Evolutionary conservation across 805 yeast genomes (phyloP).

Genomic region (Ogataea salicorniae): DNA sequence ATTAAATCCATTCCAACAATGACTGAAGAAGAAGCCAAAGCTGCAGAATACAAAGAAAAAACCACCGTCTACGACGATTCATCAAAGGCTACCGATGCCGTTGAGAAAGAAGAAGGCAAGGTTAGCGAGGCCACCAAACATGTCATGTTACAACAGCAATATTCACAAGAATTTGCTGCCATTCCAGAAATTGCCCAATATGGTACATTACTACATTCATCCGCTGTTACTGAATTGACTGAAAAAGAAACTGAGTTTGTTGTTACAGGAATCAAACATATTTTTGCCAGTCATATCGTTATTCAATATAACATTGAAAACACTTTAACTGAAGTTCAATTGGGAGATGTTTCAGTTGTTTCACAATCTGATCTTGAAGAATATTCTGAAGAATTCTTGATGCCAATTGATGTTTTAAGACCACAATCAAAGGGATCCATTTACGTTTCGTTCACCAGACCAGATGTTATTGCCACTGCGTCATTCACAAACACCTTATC

Average conservation of each 20-base stretch:
- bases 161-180: conserved; percentile 60
- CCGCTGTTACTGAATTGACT: conserved; percentile 62
- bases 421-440: conserved; percentile 71
- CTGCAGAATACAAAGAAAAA: conserved; percentile 56
- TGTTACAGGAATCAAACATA: conserved; percentile 76
- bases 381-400: conserved; percentile 62
- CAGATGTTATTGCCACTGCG: conserved; percentile 35
- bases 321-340: conserved; percentile 71
- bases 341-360: conserved; percentile 71
- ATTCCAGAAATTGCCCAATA: conserved; percentile 69
- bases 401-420: conserved; percentile 65
- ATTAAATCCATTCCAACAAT: conserved; percentile 59
- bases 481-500: conserved; percentile 63
- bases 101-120: conserved; percentile 24
- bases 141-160: conserved; percentile 52
- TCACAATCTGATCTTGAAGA: conserved; percentile 58
- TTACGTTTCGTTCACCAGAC: conserved; percentile 70
- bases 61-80: conserved; percentile 27
- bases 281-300: conserved; percentile 68
- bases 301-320: conserved; percentile 81
- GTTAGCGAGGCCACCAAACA: conserved; percentile 26
- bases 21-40: conserved; percentile 64
- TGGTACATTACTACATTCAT: conserved; percentile 73
- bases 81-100: conserved; percentile 17
- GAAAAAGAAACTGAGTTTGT: conserved; percentile 93